A percentile compares a stretch with the other conserved stretches of the same genome.
phyloP scores from a whole-genome alignment of 2,329 filamentous ascomycete species.

The Fusarium illudens region DNA sequence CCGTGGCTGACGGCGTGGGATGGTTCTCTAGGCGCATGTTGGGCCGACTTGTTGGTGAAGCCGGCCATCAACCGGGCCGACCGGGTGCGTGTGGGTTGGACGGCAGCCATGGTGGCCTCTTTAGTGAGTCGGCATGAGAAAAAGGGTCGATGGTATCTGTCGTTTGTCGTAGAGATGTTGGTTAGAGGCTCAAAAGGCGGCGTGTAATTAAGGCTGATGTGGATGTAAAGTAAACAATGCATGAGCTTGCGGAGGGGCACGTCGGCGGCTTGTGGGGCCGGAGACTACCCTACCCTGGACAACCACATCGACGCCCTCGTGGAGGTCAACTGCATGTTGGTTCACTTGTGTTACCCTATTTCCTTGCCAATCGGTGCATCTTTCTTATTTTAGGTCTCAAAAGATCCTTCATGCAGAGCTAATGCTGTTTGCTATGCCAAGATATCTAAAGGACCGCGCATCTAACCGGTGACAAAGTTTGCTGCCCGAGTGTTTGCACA shows the following conservation, averaged over 20 bases:
- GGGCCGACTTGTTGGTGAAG: constrained; percentile 34
- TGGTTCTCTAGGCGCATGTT: constrained; percentile 8
- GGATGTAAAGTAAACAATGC: constrained; percentile 35
- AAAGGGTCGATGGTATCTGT: not conserved
- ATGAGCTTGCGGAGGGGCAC: constrained; percentile 20
- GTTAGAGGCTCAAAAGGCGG: constrained; percentile 27
- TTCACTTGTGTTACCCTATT: not conserved
- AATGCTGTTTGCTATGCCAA: not conserved
- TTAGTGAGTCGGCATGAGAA: not conserved
- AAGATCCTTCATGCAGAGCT: not conserved
- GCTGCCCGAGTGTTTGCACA: not conserved
- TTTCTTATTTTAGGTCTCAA: not conserved
- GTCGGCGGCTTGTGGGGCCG: constrained; percentile 25
- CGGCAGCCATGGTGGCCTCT: constrained; percentile 35
- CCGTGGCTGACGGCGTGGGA: constrained; percentile 24
- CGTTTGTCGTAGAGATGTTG: constrained; percentile 20
- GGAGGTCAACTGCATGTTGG: not conserved
- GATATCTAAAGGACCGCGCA: not conserved
- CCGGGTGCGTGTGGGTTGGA: constrained; percentile 38
- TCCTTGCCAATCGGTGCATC: not conserved
- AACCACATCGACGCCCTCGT: not conserved
- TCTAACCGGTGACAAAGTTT: not conserved
- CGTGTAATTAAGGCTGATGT: constrained; percentile 34
- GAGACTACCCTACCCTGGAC: constrained; percentile 27
- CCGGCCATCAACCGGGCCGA: constrained; percentile 42